Evolutionary conservation across 108 stramenopile genomes (phyloP), one percentile per base, ranked within the genome.

Genomic region (Conticribra weissflogii): DNA sequence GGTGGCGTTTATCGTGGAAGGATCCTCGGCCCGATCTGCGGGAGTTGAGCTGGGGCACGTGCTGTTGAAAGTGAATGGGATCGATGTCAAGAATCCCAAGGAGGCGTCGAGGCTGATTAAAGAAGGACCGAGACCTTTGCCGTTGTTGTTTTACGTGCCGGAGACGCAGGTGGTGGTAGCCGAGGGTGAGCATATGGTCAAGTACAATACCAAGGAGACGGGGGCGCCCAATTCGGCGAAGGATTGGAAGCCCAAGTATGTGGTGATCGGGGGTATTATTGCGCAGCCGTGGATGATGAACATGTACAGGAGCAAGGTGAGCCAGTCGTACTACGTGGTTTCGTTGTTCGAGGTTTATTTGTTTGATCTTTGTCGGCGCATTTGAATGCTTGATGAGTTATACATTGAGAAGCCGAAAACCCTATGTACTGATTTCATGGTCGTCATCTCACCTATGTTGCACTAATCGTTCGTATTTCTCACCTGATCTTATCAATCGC

Each of bases 251-350:
- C 94, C 94, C 25, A 95, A 95, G 74, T 95, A 95, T 72, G 81
- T 88, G 22, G 94, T 95, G 24, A 85, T 95, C 82, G 94, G 94
- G 58, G 94, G 94, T 33, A 95, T 95, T 54, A 95, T 95, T 78
- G 94, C 94, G 27, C 94, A 92, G 72, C 91, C 91, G 27, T 90
- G 91, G 91, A 95, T 95, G 90, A 92, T 95, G 74, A 95, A 92
- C 68, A 95, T 95, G 94, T 95, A 95, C 74, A 85, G 94, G 62
- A 88, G 86, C 63, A 95, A 95, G 86, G 89, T 88, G 76, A 76
- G 87, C 70, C 14, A 19, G 3, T 28, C 2, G 32, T 1, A 31
- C 7, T 3, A 24, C 22, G 29, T 15, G 0, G 0, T 17, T 24
- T 2, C 7, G 21, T n/a, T 24, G 16, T 32, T 30, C 21, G 16